Base-by-base conservation (phyloP, 148 eudicot species). In the Heliosperma pusillum region DNA sequence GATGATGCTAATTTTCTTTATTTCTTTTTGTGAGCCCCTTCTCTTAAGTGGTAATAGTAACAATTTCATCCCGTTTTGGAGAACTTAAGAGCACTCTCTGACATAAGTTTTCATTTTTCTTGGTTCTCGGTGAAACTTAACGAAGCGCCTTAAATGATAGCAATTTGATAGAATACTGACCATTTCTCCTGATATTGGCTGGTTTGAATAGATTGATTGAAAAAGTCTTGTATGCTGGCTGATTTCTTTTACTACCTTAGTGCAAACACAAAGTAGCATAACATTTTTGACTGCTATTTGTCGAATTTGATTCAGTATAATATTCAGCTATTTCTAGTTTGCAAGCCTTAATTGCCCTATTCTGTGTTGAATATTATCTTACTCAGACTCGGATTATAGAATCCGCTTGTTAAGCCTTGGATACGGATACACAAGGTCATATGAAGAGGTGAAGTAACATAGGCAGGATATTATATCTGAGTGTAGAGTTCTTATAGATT, bases 31-130 rank as follows among this genome's bases (percentile, higher is more conserved):
- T 50, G 17, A 50, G 17, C 55, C 17, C 53, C 16, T 30, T 21
- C 62, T 77, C 25, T 70, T 60, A 36, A 70, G 53, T 71, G 22
- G 55, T 61, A 61, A 62, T 77, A 66, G 36, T 25, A 50, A 56
- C 21, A 77, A 33, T 20, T 29, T 60, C 57, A 19, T 77, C 40
- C 71, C 42, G 42, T 36, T 1, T 36, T 36, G 42, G 9, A 36
- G 42, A 36, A 36, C 9, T 3, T 36, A 36, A 56, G 58, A 40
- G 27, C 27, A 53, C 52, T 52, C 5, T 20, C 44, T 5, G 13
- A 40, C 47, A 11, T 36, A 47, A 27, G 29, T 50, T 64, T 45
- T 12, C 16, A 63, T 63, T 15, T 25, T 26, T 15, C 19, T 5
- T 29, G 30, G 19, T 26, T 26, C 7, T 63, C 1, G 47, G n/a